Evolutionary conservation across 1,284 basidiomycete genomes (phyloP).

Genomic region (Heterobasidion occidentale): DNA sequence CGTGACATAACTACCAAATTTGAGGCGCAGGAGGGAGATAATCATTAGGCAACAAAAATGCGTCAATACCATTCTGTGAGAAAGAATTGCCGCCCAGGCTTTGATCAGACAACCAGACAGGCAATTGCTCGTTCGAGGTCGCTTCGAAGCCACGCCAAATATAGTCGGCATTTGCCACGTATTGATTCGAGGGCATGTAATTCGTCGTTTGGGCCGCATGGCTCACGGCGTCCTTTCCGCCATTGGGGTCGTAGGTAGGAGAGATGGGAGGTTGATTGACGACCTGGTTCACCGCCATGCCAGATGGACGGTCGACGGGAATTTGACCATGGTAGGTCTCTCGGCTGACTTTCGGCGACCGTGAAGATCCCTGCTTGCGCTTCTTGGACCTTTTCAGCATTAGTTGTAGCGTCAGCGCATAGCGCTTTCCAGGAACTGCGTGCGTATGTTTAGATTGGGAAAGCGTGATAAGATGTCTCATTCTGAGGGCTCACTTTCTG

Average conservation of each 20-base stretch:
- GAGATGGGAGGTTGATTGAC: constrained; percentile 12
- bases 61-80: constrained; percentile 74
- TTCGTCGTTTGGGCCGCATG: constrained; percentile 14
- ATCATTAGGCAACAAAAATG: constrained; percentile 69
- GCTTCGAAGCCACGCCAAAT: constrained; percentile 70
- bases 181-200: constrained; percentile 21
- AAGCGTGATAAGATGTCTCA: constrained; percentile 7
- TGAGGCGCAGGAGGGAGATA: constrained; percentile 62
- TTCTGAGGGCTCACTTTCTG: constrained; percentile 48
- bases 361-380: constrained; percentile 51
- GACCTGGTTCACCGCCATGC: constrained; percentile 13
- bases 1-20: constrained; percentile 48
- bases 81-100: constrained; percentile 67
- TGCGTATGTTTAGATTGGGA: constrained; percentile 4
- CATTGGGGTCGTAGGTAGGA: constrained; percentile 20
- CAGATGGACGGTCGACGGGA: constrained; percentile 11
- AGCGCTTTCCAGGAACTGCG: constrained; percentile 81
- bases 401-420: constrained; percentile 79
- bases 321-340: constrained; percentile 26
- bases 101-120: constrained; percentile 78
- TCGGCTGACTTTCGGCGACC: constrained; percentile 49
- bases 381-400: constrained; percentile 79
- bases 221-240: constrained; percentile 13
- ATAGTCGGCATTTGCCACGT: constrained; percentile 52
- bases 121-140: constrained; percentile 64